These are phyloP conservation scores for Elaeis oleifera DNA, from an alignment of 202 grass and related monocot genomes.

Conservation along the genomic window DNA sequence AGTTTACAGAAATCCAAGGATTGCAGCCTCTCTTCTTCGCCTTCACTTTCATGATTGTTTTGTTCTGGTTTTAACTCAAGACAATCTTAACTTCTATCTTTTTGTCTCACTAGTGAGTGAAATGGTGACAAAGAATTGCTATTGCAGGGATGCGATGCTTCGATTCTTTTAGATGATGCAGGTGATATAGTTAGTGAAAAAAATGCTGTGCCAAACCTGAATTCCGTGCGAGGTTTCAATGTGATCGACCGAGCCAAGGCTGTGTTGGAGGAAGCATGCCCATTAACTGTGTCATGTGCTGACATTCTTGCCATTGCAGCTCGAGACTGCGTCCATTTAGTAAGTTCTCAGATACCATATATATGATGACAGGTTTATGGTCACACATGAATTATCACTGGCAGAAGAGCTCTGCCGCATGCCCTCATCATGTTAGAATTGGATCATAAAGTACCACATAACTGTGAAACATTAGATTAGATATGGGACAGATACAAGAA, in stretches of 20 bases:
- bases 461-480: too few relatives aligned
- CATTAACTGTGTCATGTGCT: constrained; percentile 35
- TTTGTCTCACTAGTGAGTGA: background rate
- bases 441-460: too few relatives aligned
- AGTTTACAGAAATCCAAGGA: constrained; percentile 27
- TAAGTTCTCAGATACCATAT: background rate
- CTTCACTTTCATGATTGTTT: constrained; percentile 47
- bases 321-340: constrained; percentile 27
- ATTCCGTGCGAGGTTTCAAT: constrained; percentile 33
- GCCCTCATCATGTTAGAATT: too few relatives aligned
- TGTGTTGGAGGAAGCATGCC: constrained; percentile 33
- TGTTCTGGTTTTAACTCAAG: constrained; percentile 26
- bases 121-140: background rate
- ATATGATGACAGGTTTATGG: too few relatives aligned
- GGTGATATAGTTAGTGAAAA: constrained; percentile 31
- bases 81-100: background rate
- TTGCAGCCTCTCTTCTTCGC: constrained; percentile 37
- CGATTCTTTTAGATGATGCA: constrained; percentile 31
- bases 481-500: too few relatives aligned
- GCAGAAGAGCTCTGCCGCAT: too few relatives aligned
- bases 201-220: constrained; percentile 30
- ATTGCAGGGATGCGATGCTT: constrained; percentile 37
- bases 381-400: too few relatives aligned
- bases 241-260: constrained; percentile 39
- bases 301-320: constrained; percentile 40